phyloP scores from a whole-genome alignment of 768 basidiomycete species.

The Chalciporus pseudorubinellus region DNA sequence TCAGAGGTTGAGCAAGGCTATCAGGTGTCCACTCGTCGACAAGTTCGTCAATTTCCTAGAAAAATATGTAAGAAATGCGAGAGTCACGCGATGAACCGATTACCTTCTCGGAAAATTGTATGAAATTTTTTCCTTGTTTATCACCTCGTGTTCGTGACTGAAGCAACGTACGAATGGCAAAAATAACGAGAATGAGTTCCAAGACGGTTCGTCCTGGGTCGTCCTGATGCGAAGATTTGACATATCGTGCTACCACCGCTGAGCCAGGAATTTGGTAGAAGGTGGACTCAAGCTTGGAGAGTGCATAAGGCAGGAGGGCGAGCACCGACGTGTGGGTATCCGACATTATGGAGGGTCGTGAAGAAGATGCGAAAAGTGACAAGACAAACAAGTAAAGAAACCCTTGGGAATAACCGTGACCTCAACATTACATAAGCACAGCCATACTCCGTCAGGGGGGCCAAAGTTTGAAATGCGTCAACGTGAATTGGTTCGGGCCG shows the following conservation, averaged over 20 bases:
- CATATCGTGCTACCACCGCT: slow-evolving; percentile 82
- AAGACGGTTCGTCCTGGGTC: slow-evolving; percentile 91
- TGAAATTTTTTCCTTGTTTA: slow-evolving; percentile 81
- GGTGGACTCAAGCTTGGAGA: slow-evolving; percentile 56
- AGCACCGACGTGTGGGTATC: slow-evolving; percentile 45
- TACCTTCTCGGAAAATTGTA: slow-evolving; percentile 89
- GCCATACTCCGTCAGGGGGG: too few relatives aligned
- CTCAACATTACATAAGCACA: too few relatives aligned
- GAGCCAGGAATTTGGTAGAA: slow-evolving; percentile 82
- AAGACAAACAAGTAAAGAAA: background rate
- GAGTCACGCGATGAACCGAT: slow-evolving; percentile 8
- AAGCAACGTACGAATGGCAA: slow-evolving; percentile 86
- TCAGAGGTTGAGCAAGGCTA: slow-evolving; percentile 66
- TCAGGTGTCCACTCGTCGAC: slow-evolving; percentile 95
- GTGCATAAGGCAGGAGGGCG: slow-evolving; percentile 58
- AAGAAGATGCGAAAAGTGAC: slow-evolving; percentile 1
- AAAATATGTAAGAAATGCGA: background rate
- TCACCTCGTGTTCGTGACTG: slow-evolving; percentile 89
- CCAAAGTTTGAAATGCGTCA: too few relatives aligned
- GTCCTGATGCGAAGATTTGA: slow-evolving; percentile 92
- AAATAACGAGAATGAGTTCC: slow-evolving; percentile 83
- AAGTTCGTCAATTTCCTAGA: slow-evolving; percentile 92
- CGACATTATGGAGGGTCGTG: slow-evolving; percentile 32
- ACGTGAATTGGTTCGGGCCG: too few relatives aligned
- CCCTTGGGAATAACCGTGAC: background rate